Evolutionary conservation across 2,329 filamentous ascomycete species (phyloP).

Genomic region (Cylindrodendrum hubeiense): DNA sequence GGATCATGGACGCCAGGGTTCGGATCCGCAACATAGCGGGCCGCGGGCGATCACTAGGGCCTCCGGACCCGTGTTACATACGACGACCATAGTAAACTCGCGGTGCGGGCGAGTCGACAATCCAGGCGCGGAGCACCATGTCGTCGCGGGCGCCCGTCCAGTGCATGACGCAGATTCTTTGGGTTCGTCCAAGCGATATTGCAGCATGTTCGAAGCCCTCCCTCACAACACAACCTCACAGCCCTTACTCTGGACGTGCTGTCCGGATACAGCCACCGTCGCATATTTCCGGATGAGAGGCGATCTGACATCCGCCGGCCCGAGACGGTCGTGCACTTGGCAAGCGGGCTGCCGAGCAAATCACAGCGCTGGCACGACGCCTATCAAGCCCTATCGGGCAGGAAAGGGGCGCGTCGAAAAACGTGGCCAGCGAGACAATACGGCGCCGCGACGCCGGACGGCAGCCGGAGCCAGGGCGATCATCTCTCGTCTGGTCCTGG

Average conservation of each 20-base stretch:
- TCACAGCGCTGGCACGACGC: not conserved
- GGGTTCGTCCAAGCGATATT: not conserved
- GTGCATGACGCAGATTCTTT: not conserved
- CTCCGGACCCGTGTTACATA: slow-evolving; percentile 8
- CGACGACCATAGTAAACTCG: slow-evolving; percentile 2
- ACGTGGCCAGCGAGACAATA: not conserved
- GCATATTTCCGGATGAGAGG: not conserved
- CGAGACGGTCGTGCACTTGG: not conserved
- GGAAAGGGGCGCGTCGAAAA: slow-evolving; percentile 5
- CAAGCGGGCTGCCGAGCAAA: not conserved
- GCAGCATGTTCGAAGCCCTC: not conserved
- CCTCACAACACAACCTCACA: not conserved
- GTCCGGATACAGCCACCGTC: not conserved
- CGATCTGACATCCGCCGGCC: slow-evolving; percentile 1
- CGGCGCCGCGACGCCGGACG: not conserved
- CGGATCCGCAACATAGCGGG: slow-evolving; percentile 37
- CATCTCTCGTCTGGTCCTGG: not conserved
- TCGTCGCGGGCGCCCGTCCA: not conserved
- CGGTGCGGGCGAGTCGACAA: not conserved
- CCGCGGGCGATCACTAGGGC: slow-evolving; percentile 32
- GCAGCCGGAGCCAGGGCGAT: not conserved
- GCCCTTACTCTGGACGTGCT: too few relatives aligned
- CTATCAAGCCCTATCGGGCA: not conserved
- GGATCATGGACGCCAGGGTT: slow-evolving; percentile 31
- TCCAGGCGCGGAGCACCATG: not conserved